Conservation (phyloP, 2,329 filamentous ascomycete species). For the Cladorrhinum sp. region DNA sequence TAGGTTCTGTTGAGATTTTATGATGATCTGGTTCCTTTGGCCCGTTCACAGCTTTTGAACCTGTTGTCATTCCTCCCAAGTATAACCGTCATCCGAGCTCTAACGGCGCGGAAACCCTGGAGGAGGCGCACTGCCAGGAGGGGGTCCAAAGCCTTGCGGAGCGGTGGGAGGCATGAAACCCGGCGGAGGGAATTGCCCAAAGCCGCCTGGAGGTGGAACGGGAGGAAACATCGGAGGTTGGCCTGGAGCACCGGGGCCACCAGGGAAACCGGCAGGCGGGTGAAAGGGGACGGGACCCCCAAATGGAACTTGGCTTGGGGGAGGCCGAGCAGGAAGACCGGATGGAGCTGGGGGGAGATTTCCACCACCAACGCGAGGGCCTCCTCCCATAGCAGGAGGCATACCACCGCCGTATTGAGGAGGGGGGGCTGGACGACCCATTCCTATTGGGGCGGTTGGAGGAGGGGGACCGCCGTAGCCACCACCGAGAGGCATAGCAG, state of each 20-base stretch:
- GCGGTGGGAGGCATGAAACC: slow-evolving; percentile 43
- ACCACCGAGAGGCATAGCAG: slow-evolving; percentile 29
- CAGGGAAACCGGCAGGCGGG: slow-evolving; percentile 39
- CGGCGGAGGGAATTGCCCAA: slow-evolving; percentile 31
- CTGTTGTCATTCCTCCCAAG: not conserved
- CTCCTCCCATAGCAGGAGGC: slow-evolving; percentile 25
- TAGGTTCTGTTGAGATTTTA: no score
- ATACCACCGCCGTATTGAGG: slow-evolving; percentile 19
- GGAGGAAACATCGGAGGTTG: slow-evolving; percentile 27
- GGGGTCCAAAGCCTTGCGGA: slow-evolving; percentile 28
- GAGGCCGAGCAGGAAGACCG: slow-evolving; percentile 49
- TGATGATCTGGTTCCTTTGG: no score
- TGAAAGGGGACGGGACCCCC: slow-evolving; percentile 43
- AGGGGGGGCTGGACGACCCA: slow-evolving; percentile 20
- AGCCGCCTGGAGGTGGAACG: slow-evolving; percentile 22
- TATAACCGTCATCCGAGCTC: not conserved
- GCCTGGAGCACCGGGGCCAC: slow-evolving; percentile 27
- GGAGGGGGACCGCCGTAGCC: slow-evolving; percentile 19
- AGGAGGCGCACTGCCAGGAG: slow-evolving; percentile 23
- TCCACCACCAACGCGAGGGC: slow-evolving; percentile 15
- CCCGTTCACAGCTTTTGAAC: no score
- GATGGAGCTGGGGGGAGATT: slow-evolving; percentile 47
- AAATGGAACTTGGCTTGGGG: slow-evolving; percentile 44
- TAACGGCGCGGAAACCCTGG: not conserved
- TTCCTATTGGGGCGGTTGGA: slow-evolving; percentile 25